Percentiles rank a stretch among this genome's conserved stretches.
Conservation (phyloP, 768 basidiomycete species). For the Tremella mesenterica region DNA sequence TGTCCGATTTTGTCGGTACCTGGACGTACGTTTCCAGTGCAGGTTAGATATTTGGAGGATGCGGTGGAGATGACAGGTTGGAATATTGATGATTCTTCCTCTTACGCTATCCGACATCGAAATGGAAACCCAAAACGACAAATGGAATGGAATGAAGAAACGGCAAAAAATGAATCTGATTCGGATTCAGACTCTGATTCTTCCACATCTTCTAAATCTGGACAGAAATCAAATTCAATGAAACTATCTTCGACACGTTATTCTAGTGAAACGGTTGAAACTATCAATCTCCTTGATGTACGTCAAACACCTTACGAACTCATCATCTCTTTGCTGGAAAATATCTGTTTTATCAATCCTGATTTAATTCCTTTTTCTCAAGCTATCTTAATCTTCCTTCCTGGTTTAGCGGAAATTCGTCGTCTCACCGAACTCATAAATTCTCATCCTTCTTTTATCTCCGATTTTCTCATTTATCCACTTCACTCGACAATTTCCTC, state of each 20-base stretch:
- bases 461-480: conserved; percentile 66
- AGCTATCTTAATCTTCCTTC: conserved; percentile 86
- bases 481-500: conserved; percentile 88
- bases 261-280: conserved; percentile 61
- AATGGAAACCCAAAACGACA: conserved; percentile 47
- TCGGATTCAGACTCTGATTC: conserved; percentile 54
- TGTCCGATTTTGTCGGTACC: conserved; percentile 76
- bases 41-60: conserved; percentile 77
- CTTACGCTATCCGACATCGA: conserved; percentile 54
- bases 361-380: conserved; percentile 55
- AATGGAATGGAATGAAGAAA: conserved; percentile 73
- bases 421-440: conserved; percentile 69
- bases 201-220: no score
- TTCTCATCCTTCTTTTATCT: conserved; percentile 66
- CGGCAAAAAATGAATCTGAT: conserved; percentile 51
- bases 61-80: conserved; percentile 73
- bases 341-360: conserved; percentile 63
- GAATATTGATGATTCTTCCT: conserved; percentile 69
- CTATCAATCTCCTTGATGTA: conserved; percentile 78
- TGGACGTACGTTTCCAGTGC: conserved; percentile 89
- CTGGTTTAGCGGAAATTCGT: conserved; percentile 87
- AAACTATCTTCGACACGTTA: conserved; percentile 51
- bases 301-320: conserved; percentile 85
- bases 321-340: conserved; percentile 71
- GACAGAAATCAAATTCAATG: no score